phyloP scores from a whole-genome alignment of 108 stramenopile genomes.

The Pseudonitzschia delicatissima region DNA sequence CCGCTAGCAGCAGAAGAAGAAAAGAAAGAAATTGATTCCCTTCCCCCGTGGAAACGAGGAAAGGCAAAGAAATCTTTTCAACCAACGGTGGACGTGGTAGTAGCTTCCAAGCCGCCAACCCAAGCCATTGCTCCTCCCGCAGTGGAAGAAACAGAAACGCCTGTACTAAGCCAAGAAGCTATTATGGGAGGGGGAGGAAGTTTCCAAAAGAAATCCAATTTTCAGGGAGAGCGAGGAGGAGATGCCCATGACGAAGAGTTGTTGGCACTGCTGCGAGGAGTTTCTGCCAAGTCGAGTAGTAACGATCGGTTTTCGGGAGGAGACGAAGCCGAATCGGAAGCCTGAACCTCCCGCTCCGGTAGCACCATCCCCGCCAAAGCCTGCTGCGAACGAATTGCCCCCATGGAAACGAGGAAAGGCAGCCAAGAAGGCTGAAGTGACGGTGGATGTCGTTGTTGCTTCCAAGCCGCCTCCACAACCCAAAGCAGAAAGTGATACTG shows the following conservation, averaged over 20 bases:
- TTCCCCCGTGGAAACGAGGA: conserved; percentile 36
- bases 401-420: conserved; percentile 33
- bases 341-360: no score
- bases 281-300: conserved; percentile 51
- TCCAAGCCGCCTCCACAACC: background rate
- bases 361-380: no score
- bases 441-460: background rate
- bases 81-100: no score
- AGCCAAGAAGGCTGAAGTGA: background rate
- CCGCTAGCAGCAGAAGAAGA: no score
- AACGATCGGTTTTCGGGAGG: conserved; percentile 42
- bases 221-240: conserved; percentile 70
- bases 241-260: conserved; percentile 74
- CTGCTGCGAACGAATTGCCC: conserved; percentile 9
- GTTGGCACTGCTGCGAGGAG: conserved; percentile 58
- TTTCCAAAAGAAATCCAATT: conserved; percentile 38
- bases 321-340: no score
- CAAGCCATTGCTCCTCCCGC: no score
- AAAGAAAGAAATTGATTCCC: no score
- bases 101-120: no score
- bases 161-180: background rate
- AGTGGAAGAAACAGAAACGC: conserved; percentile 52
- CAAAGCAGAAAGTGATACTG: conserved; percentile 10
- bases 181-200: conserved; percentile 10
- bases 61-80: background rate